Percentiles rank a stretch among this genome's conserved stretches.
Conservation (phyloP, 2,329 filamentous ascomycete species). For the Lecanicillium sp. region DNA sequence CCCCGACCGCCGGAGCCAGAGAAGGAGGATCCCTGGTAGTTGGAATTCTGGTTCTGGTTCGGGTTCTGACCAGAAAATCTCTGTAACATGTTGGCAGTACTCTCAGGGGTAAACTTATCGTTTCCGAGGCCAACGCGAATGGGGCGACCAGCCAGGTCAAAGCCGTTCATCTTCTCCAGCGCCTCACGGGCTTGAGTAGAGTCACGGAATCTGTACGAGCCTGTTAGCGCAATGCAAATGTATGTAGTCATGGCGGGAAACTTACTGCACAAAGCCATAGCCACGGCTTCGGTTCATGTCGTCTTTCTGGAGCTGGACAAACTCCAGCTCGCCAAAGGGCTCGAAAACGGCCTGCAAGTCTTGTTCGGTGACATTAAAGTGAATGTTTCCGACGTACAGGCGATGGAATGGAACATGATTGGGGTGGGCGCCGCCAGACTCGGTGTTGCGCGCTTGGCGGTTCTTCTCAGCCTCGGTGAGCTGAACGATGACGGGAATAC, state of each 20-base stretch:
- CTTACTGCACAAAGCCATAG: constrained; percentile 98
- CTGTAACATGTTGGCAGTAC: constrained; percentile 84
- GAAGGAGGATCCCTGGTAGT: constrained; percentile 84
- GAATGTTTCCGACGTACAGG: constrained; percentile 97
- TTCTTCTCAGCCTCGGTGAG: constrained; percentile 99
- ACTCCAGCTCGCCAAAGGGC: constrained; percentile 95
- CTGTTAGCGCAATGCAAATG: background rate
- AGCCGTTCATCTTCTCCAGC: constrained; percentile 98
- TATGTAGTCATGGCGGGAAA: constrained; percentile 16
- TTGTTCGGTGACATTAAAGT: constrained; percentile 97
- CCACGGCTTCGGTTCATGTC: constrained; percentile 84
- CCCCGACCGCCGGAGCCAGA: constrained; percentile 85
- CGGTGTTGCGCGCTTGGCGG: constrained; percentile 81
- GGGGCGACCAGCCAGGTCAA: constrained; percentile 92
- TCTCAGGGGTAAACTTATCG: constrained; percentile 99
- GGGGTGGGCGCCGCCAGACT: constrained; percentile 59
- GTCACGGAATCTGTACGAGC: constrained; percentile 69
- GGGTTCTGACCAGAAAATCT: constrained; percentile 75
- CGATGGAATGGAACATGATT: constrained; percentile 93
- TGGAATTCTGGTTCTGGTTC: constrained; percentile 38
- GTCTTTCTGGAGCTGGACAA: constrained; percentile 95
- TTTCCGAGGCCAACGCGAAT: constrained; percentile 99
- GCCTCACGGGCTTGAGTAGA: constrained; percentile 88
- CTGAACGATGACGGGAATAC: constrained; percentile 97
- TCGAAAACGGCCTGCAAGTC: constrained; percentile 96